These are phyloP conservation scores for Pythium pectinolyticum DNA, from an alignment of 352 stramenopile species.

Conservation along the genomic window DNA sequence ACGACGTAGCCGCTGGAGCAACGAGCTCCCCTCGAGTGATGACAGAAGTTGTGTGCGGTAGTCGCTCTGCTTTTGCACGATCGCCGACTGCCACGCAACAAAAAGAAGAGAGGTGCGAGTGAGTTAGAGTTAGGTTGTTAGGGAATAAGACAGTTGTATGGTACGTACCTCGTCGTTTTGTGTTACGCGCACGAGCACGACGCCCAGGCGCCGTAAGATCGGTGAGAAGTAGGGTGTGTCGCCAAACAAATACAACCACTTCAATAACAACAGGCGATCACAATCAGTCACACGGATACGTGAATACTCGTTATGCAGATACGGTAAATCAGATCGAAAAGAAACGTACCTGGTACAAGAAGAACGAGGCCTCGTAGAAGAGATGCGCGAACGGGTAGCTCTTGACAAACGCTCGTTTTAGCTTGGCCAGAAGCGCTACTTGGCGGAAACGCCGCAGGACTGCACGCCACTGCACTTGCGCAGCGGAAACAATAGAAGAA, in stretches of 20 bases:
- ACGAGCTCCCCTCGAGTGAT: slow-evolving; percentile 41
- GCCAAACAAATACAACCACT: slow-evolving; percentile 87
- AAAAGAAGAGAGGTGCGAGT: neutral
- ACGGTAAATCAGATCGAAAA: neutral
- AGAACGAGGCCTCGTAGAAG: slow-evolving; percentile 76
- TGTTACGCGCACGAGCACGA: slow-evolving; percentile 70
- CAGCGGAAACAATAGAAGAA: neutral
- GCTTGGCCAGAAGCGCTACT: slow-evolving; percentile 44
- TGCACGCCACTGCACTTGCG: slow-evolving; percentile 17
- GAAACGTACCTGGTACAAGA: slow-evolving; percentile 65
- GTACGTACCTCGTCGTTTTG: slow-evolving; percentile 59
- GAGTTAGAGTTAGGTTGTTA: no score
- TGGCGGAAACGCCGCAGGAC: slow-evolving; percentile 54
- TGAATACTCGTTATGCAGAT: neutral
- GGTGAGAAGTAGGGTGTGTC: slow-evolving; percentile 84
- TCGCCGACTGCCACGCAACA: slow-evolving; percentile 48
- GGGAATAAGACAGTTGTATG: no score
- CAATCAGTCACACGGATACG: no score
- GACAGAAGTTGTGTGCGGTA: slow-evolving; percentile 55
- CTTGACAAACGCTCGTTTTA: slow-evolving; percentile 64
- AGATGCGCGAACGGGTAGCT: slow-evolving; percentile 80
- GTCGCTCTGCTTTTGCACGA: slow-evolving; percentile 53
- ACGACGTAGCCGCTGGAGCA: slow-evolving; percentile 46
- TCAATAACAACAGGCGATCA: neutral
- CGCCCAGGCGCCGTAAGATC: slow-evolving; percentile 71